Evolutionary conservation across 805 yeast species (phyloP).

Genomic region (Suhomyces faveliae): DNA sequence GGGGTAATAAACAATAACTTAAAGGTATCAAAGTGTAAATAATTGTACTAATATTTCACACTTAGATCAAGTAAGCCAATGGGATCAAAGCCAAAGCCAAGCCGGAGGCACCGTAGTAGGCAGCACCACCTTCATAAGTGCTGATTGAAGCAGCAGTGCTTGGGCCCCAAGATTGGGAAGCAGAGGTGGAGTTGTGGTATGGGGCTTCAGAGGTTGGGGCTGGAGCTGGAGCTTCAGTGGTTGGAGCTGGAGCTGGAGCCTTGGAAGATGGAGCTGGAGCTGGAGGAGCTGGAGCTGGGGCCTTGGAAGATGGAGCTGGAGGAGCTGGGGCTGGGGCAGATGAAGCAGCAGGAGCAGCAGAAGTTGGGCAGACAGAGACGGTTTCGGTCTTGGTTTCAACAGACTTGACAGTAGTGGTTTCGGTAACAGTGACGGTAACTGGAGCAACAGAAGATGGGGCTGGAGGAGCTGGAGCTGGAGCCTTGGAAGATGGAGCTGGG

Average conservation of each 20-base stretch:
- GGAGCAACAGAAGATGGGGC: slow-evolving; percentile 11
- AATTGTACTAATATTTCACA: slow-evolving; percentile 2
- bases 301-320: slow-evolving; percentile 6
- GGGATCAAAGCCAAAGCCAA: slow-evolving; percentile 31
- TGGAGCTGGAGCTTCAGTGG: slow-evolving; percentile 7
- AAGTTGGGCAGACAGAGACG: slow-evolving; percentile 5
- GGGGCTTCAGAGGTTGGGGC: slow-evolving; percentile 7
- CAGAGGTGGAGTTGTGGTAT: neutral
- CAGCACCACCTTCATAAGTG: slow-evolving; percentile 15
- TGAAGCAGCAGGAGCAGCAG: slow-evolving; percentile 11
- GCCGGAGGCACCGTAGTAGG: slow-evolving; percentile 22
- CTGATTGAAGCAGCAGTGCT: slow-evolving; percentile 9
- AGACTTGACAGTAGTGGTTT: neutral
- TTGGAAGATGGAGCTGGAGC: slow-evolving; percentile 5
- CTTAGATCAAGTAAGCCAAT: slow-evolving; percentile 36
- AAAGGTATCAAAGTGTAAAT: neutral
- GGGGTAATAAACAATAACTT: neutral
- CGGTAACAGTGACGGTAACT: slow-evolving; percentile 12
- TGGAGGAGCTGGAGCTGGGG: slow-evolving; percentile 7
- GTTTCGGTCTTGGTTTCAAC: slow-evolving; percentile 2
- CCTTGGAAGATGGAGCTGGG: slow-evolving; percentile 2
- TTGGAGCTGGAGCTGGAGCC: slow-evolving; percentile 9
- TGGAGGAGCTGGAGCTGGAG: slow-evolving; percentile 5
- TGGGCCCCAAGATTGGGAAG: slow-evolving; percentile 6
- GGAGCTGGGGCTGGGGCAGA: slow-evolving; percentile 10